A percentile compares a stretch with the other conserved stretches of the same genome.
Evolutionary conservation across 1,284 basidiomycete species (phyloP).

Genomic region (Garcileccinum viscosum): DNA sequence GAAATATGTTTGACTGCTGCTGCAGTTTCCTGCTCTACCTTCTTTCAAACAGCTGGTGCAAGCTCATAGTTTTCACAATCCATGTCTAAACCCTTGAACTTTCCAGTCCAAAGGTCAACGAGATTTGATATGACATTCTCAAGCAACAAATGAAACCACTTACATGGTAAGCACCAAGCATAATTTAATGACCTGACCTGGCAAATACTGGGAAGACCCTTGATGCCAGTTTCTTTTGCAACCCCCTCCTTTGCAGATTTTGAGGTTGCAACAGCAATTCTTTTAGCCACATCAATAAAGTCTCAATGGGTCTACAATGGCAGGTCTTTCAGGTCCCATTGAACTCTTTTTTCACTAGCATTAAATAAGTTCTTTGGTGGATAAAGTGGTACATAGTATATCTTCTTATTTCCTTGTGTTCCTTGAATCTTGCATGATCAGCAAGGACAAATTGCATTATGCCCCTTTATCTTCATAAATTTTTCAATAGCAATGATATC

Average conservation of each 20-base stretch:
- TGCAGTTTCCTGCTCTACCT: constrained; percentile 27
- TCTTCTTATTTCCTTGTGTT: not conserved
- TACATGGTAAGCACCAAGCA: not conserved
- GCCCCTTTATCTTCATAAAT: constrained; percentile 1
- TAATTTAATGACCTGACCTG: not conserved
- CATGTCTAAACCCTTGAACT: constrained; percentile 33
- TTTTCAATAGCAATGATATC: not conserved
- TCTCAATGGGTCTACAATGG: not conserved
- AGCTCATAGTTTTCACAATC: constrained; percentile 30
- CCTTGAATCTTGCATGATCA: not conserved
- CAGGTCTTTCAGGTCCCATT: not conserved
- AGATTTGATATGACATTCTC: not conserved
- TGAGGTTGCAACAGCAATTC: not conserved
- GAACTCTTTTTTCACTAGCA: not conserved
- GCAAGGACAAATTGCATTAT: not conserved
- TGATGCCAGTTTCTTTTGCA: not conserved
- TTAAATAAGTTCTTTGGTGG: not conserved
- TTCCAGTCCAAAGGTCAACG: constrained; percentile 36
- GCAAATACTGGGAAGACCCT: not conserved
- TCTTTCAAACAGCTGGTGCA: constrained; percentile 26
- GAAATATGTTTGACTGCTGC: constrained; percentile 14
- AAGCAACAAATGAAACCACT: not conserved
- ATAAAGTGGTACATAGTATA: not conserved
- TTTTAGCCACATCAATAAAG: not conserved
- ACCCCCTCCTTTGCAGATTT: not conserved